phyloP scores from a whole-genome alignment of 257 asterid genomes.

The Solanum tarijense region DNA sequence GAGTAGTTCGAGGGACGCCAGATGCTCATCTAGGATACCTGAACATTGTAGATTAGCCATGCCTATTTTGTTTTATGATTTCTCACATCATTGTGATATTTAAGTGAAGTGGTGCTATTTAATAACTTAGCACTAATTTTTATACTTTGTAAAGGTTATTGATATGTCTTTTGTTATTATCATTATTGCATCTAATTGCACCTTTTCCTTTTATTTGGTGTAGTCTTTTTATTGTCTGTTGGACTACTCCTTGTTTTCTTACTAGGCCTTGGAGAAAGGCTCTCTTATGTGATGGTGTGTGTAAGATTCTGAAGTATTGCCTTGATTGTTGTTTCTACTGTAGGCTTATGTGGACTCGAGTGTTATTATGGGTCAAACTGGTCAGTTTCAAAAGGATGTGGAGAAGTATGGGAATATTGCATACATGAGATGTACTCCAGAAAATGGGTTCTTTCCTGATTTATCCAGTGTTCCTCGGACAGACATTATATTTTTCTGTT shows the following conservation, averaged over 20 bases:
- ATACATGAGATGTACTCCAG: conserved; percentile 95
- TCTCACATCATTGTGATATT: background rate
- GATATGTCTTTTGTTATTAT: background rate
- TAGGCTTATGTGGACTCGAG: conserved; percentile 97
- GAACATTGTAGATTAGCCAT: background rate
- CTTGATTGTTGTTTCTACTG: conserved; percentile 1
- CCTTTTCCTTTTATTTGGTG: background rate
- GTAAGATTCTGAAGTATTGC: background rate
- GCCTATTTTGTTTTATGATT: background rate
- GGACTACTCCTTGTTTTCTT: background rate
- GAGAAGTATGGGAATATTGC: conserved; percentile 83
- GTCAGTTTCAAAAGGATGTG: conserved; percentile 69
- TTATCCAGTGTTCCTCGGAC: conserved; percentile 55
- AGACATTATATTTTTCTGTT: conserved; percentile 83
- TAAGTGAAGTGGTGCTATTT: background rate
- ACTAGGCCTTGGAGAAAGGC: background rate
- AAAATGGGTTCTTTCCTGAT: conserved; percentile 89
- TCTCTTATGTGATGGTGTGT: background rate
- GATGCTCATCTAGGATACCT: background rate
- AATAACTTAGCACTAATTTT: background rate
- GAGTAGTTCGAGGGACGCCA: background rate
- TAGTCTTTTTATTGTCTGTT: background rate
- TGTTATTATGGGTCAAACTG: conserved; percentile 93
- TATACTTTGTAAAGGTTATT: background rate
- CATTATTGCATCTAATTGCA: background rate